These are phyloP conservation scores for Osmozyma mogii DNA, from an alignment of 805 yeast genomes.

Conservation along the genomic window DNA sequence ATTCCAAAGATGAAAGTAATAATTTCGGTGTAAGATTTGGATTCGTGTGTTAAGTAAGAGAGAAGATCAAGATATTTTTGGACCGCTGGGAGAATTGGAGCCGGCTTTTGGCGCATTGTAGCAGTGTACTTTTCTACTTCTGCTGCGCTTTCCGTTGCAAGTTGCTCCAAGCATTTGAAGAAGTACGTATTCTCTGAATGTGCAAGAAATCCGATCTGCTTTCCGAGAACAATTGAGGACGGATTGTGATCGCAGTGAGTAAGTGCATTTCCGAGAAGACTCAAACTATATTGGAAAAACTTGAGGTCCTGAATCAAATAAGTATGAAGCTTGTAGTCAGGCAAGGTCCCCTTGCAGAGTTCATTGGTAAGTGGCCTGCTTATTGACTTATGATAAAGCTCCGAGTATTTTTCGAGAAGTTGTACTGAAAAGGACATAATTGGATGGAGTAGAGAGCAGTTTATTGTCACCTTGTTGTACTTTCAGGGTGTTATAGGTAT, in stretches of 20 bases:
- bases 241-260: conserved; percentile 33
- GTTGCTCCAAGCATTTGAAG: conserved; percentile 16
- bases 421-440: conserved; percentile 13
- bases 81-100: conserved; percentile 25
- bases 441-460: too few species aligned
- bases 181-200: conserved; percentile 44
- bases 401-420: conserved; percentile 15
- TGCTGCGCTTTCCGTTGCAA: conserved; percentile 11
- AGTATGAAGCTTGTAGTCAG: conserved; percentile 33
- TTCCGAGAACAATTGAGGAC: conserved; percentile 34
- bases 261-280: conserved; percentile 36
- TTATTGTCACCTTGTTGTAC: too few species aligned
- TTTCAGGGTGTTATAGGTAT: too few species aligned
- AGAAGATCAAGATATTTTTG: conserved; percentile 29
- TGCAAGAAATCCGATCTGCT: conserved; percentile 44
- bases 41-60: conserved; percentile 18
- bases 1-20: conserved; percentile 38
- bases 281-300: conserved; percentile 37
- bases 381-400: conserved; percentile 21
- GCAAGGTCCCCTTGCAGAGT: conserved; percentile 38
- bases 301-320: conserved; percentile 43
- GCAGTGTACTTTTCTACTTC: conserved; percentile 16
- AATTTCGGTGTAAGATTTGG: conserved; percentile 30
- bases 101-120: conserved; percentile 10
- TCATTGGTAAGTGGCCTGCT: conserved; percentile 37